Conservation (phyloP, 164 flowering plant genomes). For the Kalanchoe fedtschenkoi region DNA sequence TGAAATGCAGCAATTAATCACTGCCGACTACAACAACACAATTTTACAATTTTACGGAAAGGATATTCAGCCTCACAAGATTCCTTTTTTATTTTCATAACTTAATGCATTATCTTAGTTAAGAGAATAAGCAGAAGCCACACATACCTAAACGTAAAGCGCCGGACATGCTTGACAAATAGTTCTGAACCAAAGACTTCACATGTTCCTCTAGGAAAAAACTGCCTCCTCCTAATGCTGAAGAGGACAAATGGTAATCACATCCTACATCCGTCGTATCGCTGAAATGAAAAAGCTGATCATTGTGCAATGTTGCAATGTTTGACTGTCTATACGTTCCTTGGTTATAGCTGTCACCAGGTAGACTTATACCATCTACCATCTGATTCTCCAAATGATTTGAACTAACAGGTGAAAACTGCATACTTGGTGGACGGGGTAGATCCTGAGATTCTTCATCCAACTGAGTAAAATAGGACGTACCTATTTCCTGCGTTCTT, state of each 20-base stretch:
- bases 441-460: constrained; percentile 22
- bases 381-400: constrained; percentile 23
- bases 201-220: constrained; percentile 28
- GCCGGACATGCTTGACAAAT: constrained; percentile 16
- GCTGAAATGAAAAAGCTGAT: constrained; percentile 29
- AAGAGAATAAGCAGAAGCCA: neutral
- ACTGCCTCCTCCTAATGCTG: constrained; percentile 15
- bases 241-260: constrained; percentile 14
- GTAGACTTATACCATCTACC: constrained; percentile 14
- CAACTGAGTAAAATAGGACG: constrained; percentile 14
- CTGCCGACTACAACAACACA: neutral
- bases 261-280: constrained; percentile 19
- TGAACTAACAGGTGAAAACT: constrained; percentile 15
- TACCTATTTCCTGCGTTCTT: constrained; percentile 18
- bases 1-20: constrained; percentile 2
- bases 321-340: constrained; percentile 15
- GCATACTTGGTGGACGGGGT: constrained; percentile 16
- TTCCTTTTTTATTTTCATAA: too few relatives aligned
- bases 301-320: constrained; percentile 17
- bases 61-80: neutral
- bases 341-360: constrained; percentile 13
- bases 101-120: neutral
- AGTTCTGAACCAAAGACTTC: constrained; percentile 33
- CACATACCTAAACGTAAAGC: neutral
- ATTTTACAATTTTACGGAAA: neutral